These are phyloP conservation scores for Chlamydomonas sp. DNA, from an alignment of 139 green algal genomes.

Conservation along the genomic window DNA sequence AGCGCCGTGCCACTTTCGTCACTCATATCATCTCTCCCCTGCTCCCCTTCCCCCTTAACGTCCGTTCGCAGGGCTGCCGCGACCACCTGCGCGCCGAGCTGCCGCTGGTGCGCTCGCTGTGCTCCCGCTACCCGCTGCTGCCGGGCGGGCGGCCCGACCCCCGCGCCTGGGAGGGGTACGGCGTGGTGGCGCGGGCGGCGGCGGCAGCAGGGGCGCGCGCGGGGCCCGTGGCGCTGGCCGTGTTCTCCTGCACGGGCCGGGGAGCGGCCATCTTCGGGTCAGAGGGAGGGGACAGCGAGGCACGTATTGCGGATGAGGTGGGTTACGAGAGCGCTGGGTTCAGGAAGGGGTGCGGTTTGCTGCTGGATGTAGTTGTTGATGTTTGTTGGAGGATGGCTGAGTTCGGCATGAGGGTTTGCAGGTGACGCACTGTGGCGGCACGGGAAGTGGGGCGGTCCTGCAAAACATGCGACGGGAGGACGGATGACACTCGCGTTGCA, in stretches of 20 bases:
- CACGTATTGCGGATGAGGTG: constrained; percentile 32
- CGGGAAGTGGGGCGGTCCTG: neutral
- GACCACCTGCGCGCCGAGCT: constrained; percentile 16
- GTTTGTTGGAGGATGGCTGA: neutral
- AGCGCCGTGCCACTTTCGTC: neutral
- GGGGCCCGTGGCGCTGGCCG: constrained; percentile 14
- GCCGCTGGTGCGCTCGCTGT: constrained; percentile 12
- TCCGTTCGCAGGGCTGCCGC: neutral
- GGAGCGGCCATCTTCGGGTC: constrained; percentile 20
- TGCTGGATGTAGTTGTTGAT: neutral
- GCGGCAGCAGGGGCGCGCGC: constrained; percentile 1
- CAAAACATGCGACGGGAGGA: neutral
- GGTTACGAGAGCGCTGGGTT: neutral
- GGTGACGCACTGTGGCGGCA: neutral
- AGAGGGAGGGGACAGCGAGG: constrained; percentile 4
- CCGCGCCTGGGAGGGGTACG: constrained; percentile 15
- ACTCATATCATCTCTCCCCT: neutral
- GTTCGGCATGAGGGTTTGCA: neutral
- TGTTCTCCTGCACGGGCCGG: constrained; percentile 30
- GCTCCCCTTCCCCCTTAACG: neutral
- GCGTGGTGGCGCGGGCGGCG: constrained; percentile 6
- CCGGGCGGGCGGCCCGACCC: constrained; percentile 11
- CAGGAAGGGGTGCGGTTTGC: neutral
- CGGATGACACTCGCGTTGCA: neutral
- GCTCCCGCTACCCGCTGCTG: neutral